Conservation (phyloP, 768 basidiomycete species). For the Pulveroboletus sp. region DNA sequence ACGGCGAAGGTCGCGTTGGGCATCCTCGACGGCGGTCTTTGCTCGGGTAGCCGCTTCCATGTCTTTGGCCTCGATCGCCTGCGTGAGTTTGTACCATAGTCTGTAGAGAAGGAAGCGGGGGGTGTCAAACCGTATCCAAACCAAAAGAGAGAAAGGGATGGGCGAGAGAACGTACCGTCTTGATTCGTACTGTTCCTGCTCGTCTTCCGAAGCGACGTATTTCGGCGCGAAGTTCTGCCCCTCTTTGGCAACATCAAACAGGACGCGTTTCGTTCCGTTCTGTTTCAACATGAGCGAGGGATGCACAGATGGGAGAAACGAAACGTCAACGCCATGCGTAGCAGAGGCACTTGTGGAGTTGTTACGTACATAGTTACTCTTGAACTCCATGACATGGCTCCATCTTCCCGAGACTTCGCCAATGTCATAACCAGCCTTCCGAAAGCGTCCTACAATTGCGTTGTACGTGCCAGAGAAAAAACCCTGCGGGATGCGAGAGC, state of each 20-base stretch:
- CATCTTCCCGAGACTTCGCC: constrained; percentile 90
- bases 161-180: constrained; percentile 49
- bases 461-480: constrained; percentile 99
- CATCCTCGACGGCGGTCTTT: constrained; percentile 87
- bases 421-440: constrained; percentile 54
- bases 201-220: constrained; percentile 75
- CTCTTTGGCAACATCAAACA: constrained; percentile 83
- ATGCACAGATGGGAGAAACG: background rate
- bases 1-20: constrained; percentile 77
- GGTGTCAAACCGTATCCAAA: too few relatives aligned
- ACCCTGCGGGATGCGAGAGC: constrained; percentile 46
- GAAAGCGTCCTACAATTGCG: constrained; percentile 76
- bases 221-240: constrained; percentile 73
- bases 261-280: constrained; percentile 63
- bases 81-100: constrained; percentile 80
- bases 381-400: constrained; percentile 87
- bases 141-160: too few relatives aligned
- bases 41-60: constrained; percentile 93
- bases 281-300: constrained; percentile 22
- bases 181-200: constrained; percentile 90
- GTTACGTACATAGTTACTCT: constrained; percentile 53
- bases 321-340: background rate
- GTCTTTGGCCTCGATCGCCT: constrained; percentile 80
- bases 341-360: background rate
- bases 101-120: background rate